A percentile compares a stretch with the other conserved stretches of the same genome.
Conservation (phyloP, 179 eudicot genomes). For the Monotropa hypopitys region DNA sequence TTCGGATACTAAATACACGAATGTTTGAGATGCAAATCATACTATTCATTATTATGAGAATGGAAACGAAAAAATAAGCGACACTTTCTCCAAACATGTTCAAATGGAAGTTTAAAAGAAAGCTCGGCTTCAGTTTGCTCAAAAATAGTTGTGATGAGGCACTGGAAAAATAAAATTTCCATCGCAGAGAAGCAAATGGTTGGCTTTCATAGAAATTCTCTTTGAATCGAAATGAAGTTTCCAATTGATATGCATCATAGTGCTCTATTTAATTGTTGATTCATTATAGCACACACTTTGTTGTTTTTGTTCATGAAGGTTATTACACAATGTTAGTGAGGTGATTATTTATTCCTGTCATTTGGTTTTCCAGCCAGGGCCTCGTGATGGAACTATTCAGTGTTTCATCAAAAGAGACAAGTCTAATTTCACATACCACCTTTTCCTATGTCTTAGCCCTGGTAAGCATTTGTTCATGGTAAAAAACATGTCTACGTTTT, state of each 20-base stretch:
- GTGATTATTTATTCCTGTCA: background rate
- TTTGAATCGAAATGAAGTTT: background rate
- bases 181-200: too few relatives aligned
- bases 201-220: background rate
- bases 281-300: background rate
- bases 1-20: too few relatives aligned
- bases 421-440: constrained; percentile 43
- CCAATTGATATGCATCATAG: background rate
- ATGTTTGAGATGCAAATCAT: too few relatives aligned
- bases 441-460: constrained; percentile 53
- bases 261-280: background rate
- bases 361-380: constrained; percentile 62
- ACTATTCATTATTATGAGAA: too few relatives aligned
- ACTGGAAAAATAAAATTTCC: too few relatives aligned
- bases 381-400: constrained; percentile 46
- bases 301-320: too few relatives aligned
- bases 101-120: too few relatives aligned
- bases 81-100: too few relatives aligned
- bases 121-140: too few relatives aligned
- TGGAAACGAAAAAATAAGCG: constrained; percentile 54
- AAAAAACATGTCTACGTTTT: too few relatives aligned
- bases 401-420: constrained; percentile 73
- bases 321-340: background rate
- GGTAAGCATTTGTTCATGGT: constrained; percentile 36
- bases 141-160: too few relatives aligned